Evolutionary conservation across 78 protist genomes (phyloP).

Genomic region (Protostelium mycophagum): DNA sequence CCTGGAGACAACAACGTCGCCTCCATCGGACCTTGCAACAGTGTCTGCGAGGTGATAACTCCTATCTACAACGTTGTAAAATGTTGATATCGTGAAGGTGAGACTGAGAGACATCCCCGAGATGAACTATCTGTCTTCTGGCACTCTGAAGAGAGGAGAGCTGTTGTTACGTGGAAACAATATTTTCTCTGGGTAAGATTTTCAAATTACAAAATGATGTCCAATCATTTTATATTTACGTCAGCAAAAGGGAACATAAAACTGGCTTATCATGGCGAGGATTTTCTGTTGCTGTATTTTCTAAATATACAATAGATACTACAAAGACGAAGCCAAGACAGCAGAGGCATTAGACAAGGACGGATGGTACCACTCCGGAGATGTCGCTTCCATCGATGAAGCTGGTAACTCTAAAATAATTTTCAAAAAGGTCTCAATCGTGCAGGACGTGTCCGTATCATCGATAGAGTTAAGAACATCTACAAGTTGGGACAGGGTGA

Average conservation of each 20-base stretch:
- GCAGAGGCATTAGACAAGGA: slow-evolving; percentile 67
- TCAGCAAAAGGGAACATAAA: no score
- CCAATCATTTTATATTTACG: no score
- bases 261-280: no score
- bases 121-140: slow-evolving; percentile 73
- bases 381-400: slow-evolving; percentile 72
- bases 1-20: slow-evolving; percentile 36
- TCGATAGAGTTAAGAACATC: slow-evolving; percentile 92
- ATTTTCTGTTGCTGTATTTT: no score
- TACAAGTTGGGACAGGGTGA: slow-evolving; percentile 94
- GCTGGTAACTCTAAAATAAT: neutral
- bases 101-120: slow-evolving; percentile 84
- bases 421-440: neutral
- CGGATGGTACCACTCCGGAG: slow-evolving; percentile 97
- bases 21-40: slow-evolving; percentile 63
- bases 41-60: slow-evolving; percentile 32
- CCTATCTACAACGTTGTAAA: neutral
- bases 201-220: neutral
- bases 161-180: slow-evolving; percentile 84
- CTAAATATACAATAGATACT: no score
- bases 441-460: neutral
- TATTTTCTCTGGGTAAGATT: slow-evolving; percentile 66
- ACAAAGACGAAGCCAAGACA: slow-evolving; percentile 81
- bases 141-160: slow-evolving; percentile 75
- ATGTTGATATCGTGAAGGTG: neutral